Conservation (phyloP, 306 rosid species). For the Cucurbita maxima region DNA sequence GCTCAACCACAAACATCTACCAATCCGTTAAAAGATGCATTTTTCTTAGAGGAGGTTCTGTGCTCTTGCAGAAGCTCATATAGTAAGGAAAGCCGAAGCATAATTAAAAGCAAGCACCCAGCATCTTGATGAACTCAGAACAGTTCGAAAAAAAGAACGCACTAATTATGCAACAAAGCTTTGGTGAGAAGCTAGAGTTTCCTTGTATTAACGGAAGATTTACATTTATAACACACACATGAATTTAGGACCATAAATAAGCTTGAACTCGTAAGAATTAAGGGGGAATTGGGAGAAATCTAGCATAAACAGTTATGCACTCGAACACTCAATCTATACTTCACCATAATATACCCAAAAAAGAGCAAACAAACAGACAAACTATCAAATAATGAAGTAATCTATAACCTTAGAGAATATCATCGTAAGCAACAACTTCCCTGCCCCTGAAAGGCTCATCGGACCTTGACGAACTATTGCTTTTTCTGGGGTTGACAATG, state of each 20-base stretch:
- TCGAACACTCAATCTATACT: background rate
- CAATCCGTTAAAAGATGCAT: background rate
- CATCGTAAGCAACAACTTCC: conserved; percentile 84
- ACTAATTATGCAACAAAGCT: background rate
- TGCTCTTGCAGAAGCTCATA: background rate
- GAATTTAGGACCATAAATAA: background rate
- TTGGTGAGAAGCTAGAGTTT: background rate
- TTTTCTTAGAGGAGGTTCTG: background rate
- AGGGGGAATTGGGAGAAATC: background rate
- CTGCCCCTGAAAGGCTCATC: conserved; percentile 50
- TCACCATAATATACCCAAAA: background rate
- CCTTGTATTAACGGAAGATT: background rate
- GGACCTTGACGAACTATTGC: conserved; percentile 17
- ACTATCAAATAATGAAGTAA: background rate
- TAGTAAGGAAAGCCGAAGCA: background rate
- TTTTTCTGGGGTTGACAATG: conserved; percentile 36
- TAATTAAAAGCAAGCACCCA: background rate
- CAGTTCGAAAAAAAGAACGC: background rate
- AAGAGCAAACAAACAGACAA: background rate
- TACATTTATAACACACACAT: background rate
- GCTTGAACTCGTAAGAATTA: background rate
- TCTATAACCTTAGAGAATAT: conserved; percentile 30
- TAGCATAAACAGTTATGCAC: background rate
- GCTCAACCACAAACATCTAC: background rate
- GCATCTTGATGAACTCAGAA: too few relatives aligned